phyloP scores from a whole-genome alignment of 768 basidiomycete species.

The Boletales sp. region DNA sequence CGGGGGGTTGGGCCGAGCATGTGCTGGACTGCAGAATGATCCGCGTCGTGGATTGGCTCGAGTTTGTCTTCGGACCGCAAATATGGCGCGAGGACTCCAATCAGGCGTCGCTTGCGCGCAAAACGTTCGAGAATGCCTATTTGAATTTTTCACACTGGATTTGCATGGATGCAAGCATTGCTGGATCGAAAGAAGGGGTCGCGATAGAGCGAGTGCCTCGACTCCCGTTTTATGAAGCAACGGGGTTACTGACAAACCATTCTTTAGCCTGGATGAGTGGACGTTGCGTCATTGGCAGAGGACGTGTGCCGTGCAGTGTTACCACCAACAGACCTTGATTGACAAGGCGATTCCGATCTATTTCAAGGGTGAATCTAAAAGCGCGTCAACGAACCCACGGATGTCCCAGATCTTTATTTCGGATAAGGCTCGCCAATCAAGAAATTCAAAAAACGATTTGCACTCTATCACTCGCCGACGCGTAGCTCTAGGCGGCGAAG shows the following conservation, averaged over 20 bases:
- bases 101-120: not conserved
- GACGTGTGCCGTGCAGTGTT: constrained; percentile 11
- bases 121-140: not conserved
- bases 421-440: not conserved
- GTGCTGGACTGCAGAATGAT: constrained; percentile 6
- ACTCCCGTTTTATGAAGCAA: not conserved
- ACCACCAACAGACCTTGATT: constrained; percentile 2
- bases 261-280: not conserved
- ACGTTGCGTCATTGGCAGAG: constrained; percentile 10
- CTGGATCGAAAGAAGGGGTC: not conserved
- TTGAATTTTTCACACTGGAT: not conserved
- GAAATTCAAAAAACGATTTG: too few relatives aligned
- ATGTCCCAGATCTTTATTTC: constrained; percentile 5
- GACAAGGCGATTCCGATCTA: constrained; percentile 13
- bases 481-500: too few relatives aligned
- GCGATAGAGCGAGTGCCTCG: not conserved
- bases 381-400: not conserved
- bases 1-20: not conserved
- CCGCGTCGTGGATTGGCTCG: not conserved
- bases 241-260: too few relatives aligned
- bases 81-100: not conserved
- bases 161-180: not conserved
- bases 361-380: not conserved
- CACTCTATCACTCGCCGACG: too few relatives aligned
- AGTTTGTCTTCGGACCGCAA: not conserved